phyloP scores from a whole-genome alignment of 805 yeast genomes.

The Starmera pachycereana region DNA sequence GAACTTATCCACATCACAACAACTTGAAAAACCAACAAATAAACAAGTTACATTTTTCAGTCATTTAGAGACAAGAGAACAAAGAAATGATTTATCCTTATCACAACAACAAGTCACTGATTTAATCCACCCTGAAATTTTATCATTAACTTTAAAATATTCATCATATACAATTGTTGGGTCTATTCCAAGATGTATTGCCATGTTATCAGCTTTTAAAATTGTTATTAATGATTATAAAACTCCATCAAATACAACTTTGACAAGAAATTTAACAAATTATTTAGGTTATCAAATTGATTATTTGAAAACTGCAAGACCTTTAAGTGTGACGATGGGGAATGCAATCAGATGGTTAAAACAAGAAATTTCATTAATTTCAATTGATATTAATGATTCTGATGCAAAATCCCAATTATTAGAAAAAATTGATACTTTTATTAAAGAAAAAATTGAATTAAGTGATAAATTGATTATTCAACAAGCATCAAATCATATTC shows the following conservation, averaged over 20 bases:
- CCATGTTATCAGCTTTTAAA: constrained; percentile 80
- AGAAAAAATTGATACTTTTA: constrained; percentile 66
- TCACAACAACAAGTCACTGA: constrained; percentile 19
- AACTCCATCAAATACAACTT: constrained; percentile 78
- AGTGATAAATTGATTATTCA: constrained; percentile 78
- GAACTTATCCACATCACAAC: constrained; percentile 41
- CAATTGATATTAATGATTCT: constrained; percentile 48
- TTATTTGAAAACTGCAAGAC: constrained; percentile 81
- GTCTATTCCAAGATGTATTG: constrained; percentile 72
- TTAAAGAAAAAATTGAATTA: constrained; percentile 74
- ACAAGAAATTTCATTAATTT: constrained; percentile 78
- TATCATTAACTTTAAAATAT: constrained; percentile 67
- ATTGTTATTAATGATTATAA: constrained; percentile 67
- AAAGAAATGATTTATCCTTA: constrained; percentile 35
- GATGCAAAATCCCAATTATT: constrained; percentile 58
- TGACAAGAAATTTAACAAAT: constrained; percentile 80
- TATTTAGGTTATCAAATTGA: constrained; percentile 91
- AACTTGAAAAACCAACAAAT: constrained; percentile 24
- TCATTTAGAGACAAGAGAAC: constrained; percentile 73
- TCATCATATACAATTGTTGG: constrained; percentile 86
- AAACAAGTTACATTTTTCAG: constrained; percentile 55
- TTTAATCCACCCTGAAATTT: constrained; percentile 78
- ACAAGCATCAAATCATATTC: constrained; percentile 67
- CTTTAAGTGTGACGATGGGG: constrained; percentile 91
- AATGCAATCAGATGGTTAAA: constrained; percentile 96